Percentiles rank a stretch among this genome's conserved stretches.
Conservation (phyloP, 352 stramenopile genomes). For the Globisporangium parvum region DNA sequence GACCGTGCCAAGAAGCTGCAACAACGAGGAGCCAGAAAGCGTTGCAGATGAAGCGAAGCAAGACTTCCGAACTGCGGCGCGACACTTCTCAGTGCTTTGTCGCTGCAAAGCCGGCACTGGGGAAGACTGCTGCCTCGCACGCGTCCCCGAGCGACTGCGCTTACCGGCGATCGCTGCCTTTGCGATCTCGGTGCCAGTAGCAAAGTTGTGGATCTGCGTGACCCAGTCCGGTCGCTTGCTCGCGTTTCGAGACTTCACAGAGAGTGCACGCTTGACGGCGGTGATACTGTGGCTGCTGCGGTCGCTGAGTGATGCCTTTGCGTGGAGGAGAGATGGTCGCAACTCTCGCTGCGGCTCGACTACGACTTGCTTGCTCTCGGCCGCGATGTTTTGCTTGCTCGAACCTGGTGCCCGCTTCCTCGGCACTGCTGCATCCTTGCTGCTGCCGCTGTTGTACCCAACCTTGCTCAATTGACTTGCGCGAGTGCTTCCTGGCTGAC, state of each 20-base stretch:
- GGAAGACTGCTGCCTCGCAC: not conserved
- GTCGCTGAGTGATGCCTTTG: too few species aligned
- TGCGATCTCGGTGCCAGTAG: not conserved
- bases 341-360: too few species aligned
- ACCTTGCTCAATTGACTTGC: too few species aligned
- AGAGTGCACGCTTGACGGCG: not conserved
- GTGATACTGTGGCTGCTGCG: not conserved
- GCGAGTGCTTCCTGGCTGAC: too few species aligned
- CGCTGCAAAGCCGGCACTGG: not conserved
- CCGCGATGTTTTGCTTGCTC: too few species aligned
- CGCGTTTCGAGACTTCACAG: not conserved
- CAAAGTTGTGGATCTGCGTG: constrained; percentile 2
- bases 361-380: not conserved
- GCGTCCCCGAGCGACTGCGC: not conserved
- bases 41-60: not conserved
- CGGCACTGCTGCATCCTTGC: not conserved
- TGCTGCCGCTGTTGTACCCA: not conserved
- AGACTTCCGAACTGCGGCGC: not conserved
- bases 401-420: not conserved
- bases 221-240: not conserved
- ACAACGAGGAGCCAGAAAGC: not conserved
- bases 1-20: not conserved
- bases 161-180: not conserved
- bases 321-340: too few species aligned
- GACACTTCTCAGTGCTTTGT: not conserved